Percentiles rank a stretch among this genome's conserved stretches.
Conservation (phyloP, 2,329 filamentous ascomycete species). For the Fusarium pilosicola region DNA sequence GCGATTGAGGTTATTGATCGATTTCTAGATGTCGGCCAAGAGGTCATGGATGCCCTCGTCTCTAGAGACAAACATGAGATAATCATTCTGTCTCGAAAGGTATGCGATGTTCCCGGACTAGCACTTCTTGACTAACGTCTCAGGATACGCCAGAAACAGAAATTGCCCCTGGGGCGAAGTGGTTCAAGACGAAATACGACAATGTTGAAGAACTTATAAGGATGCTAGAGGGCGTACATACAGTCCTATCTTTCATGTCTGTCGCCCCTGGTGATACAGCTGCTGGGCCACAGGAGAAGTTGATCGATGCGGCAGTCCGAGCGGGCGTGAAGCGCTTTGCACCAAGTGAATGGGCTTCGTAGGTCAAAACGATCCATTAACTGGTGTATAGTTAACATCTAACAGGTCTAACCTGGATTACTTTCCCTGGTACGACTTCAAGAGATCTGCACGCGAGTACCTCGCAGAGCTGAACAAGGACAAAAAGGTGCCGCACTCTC, state of each 20-base stretch:
- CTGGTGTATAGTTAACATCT: not conserved
- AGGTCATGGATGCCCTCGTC: constrained; percentile 62
- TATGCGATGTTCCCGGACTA: constrained; percentile 26
- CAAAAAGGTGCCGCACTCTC: constrained; percentile 47
- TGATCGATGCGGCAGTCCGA: constrained; percentile 66
- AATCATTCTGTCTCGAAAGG: constrained; percentile 59
- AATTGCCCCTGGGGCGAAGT: constrained; percentile 9
- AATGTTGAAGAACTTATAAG: constrained; percentile 46
- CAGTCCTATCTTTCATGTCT: constrained; percentile 63
- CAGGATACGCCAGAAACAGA: constrained; percentile 19
- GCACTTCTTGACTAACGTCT: not conserved
- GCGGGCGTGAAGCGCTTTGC: constrained; percentile 70
- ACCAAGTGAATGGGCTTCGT: constrained; percentile 67
- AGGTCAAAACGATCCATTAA: not conserved
- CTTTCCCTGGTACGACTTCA: constrained; percentile 45
- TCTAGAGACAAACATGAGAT: constrained; percentile 63
- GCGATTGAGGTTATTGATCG: not conserved
- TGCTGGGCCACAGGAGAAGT: constrained; percentile 45
- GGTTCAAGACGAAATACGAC: constrained; percentile 48
- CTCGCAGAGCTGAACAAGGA: constrained; percentile 61
- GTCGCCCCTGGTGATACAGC: constrained; percentile 43
- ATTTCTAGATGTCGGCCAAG: constrained; percentile 60
- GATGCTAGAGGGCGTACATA: constrained; percentile 59
- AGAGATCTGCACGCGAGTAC: constrained; percentile 61
- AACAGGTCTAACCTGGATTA: constrained; percentile 18